Percentiles rank a stretch among this genome's conserved stretches.
Conservation (phyloP, 108 stramenopile genomes). For the Ochromonas danica region DNA sequence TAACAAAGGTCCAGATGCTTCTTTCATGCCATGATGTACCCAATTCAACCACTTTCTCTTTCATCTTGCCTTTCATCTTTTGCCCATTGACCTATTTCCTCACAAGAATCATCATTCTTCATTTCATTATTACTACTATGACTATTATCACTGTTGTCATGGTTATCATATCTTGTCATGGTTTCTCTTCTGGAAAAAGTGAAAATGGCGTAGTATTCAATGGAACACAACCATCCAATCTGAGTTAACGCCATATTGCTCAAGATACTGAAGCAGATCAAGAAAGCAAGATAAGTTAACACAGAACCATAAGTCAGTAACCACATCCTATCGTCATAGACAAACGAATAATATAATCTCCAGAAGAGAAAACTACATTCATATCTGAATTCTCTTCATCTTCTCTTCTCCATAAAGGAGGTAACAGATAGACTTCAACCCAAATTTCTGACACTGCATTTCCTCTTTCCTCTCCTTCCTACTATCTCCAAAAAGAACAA, state of each 20-base stretch:
- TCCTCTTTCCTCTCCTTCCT: too few relatives aligned
- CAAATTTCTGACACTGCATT: too few relatives aligned
- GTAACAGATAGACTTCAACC: background rate
- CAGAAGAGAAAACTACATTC: background rate
- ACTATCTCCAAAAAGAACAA: too few relatives aligned
- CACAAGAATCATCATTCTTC: background rate
- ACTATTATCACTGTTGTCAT: background rate
- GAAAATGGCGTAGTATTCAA: background rate
- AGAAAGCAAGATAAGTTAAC: background rate
- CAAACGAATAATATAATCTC: background rate
- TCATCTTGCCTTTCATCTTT: background rate
- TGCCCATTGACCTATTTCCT: background rate
- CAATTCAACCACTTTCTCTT: background rate
- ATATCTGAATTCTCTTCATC: background rate
- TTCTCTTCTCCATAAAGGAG: background rate
- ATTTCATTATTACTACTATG: background rate
- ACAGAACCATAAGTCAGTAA: background rate
- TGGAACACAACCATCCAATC: background rate
- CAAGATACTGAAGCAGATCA: background rate
- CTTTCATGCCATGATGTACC: background rate
- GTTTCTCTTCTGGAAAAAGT: background rate
- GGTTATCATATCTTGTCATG: background rate
- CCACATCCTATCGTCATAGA: background rate
- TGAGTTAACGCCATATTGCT: background rate
- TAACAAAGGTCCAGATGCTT: background rate